phyloP scores from a whole-genome alignment of 768 basidiomycete species.

The Xerocomellus chrysenteron region DNA sequence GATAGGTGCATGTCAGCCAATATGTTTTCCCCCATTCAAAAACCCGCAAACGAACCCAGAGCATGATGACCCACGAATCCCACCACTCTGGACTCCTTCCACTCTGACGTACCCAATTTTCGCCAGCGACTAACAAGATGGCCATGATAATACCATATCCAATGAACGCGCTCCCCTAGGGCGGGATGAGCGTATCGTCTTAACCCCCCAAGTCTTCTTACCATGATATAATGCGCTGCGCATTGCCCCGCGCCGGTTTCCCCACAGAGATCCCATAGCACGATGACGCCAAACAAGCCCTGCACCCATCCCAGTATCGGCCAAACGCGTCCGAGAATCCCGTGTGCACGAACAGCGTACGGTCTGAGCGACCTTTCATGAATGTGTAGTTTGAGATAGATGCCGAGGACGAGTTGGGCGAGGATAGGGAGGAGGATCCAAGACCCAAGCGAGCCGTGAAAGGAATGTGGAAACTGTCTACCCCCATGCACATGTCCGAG shows the following conservation, averaged over 20 bases:
- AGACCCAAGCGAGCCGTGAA: conserved; percentile 66
- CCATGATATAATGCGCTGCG: conserved; percentile 84
- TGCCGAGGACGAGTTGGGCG: conserved; percentile 67
- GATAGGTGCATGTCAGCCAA: neutral
- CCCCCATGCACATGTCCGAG: conserved; percentile 89
- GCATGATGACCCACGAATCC: conserved; percentile 68
- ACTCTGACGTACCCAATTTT: conserved; percentile 70
- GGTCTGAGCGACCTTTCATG: conserved; percentile 74
- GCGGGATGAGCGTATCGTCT: conserved; percentile 7
- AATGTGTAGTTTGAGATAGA: conserved; percentile 92
- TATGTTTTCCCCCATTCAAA: neutral
- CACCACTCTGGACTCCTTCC: conserved; percentile 82
- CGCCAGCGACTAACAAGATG: conserved; percentile 73
- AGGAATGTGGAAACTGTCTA: conserved; percentile 68
- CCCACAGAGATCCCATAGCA: conserved; percentile 79
- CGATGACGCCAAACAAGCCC: conserved; percentile 81
- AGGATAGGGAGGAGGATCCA: conserved; percentile 58
- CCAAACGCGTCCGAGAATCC: conserved; percentile 78
- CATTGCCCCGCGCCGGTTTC: conserved; percentile 74
- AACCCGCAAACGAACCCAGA: conserved; percentile 44
- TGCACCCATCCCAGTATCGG: conserved; percentile 88
- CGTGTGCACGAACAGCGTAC: conserved; percentile 67
- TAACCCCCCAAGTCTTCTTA: conserved; percentile 17
- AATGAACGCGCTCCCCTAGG: conserved; percentile 80
- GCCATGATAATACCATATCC: conserved; percentile 83